Evolutionary conservation across 1,284 basidiomycete species (phyloP).

Genomic region (Cutaneotrichosporon cutaneum): DNA sequence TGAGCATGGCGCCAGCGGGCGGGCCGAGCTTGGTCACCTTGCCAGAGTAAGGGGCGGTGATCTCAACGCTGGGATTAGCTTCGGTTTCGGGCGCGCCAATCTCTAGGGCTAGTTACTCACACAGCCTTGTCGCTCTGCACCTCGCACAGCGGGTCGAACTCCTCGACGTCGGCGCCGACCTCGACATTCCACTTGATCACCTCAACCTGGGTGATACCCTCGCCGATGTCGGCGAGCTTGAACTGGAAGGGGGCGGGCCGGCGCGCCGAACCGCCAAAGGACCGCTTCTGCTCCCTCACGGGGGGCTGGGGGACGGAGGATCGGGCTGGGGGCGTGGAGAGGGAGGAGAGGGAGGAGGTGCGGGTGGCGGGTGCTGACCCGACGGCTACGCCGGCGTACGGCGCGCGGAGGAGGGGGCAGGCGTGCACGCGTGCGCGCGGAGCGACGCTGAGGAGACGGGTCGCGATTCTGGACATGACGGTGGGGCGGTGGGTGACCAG

Average conservation of each 20-base stretch:
- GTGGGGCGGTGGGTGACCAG: not conserved
- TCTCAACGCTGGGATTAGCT: conserved; percentile 67
- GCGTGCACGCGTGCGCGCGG: conserved; percentile 10
- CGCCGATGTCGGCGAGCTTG: conserved; percentile 92
- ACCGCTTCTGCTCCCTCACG: not conserved
- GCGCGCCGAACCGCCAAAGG: conserved; percentile 19
- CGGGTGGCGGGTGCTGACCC: not conserved
- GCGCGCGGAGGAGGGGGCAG: conserved; percentile 8
- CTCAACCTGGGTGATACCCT: conserved; percentile 82
- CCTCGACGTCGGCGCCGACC: conserved; percentile 64
- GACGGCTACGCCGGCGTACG: not conserved
- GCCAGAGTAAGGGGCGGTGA: conserved; percentile 85
- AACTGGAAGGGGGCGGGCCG: conserved; percentile 55
- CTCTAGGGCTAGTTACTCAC: conserved; percentile 28
- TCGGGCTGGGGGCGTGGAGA: not conserved
- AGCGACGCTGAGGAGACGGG: conserved; percentile 4
- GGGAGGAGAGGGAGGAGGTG: conserved; percentile 1
- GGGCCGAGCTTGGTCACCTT: conserved; percentile 70
- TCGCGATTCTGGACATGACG: conserved; percentile 6
- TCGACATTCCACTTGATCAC: conserved; percentile 78
- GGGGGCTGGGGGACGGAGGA: not conserved
- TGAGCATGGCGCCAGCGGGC: conserved; percentile 78
- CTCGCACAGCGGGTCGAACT: conserved; percentile 86
- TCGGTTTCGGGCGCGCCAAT: not conserved
- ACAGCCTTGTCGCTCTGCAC: conserved; percentile 83